Base-by-base conservation (phyloP, 176 grass and related monocot species). In the Coix lacrymajobi region DNA sequence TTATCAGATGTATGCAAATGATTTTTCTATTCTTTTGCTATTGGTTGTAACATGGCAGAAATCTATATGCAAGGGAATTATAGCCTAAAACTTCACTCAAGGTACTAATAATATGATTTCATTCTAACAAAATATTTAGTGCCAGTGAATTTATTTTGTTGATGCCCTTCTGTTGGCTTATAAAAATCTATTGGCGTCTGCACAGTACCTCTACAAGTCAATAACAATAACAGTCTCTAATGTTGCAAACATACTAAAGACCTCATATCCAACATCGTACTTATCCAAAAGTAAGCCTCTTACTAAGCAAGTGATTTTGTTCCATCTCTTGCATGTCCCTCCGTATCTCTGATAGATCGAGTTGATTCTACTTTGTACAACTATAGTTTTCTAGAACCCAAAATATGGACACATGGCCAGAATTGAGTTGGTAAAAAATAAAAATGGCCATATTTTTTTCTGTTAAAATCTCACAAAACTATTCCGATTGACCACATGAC, bases 171-270 rank as follows among this genome's bases (percentile, higher is more conserved):
- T 77, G 20, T 41, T 84, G 82, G 62, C 16, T 10, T 84, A 84
- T 22, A 62, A 76, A 31, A 84, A 41, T 41, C 5, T 62, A 39
- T 33, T 24, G 16, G 82, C 45, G 1, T 84, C 78, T 44, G 78
- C 78, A 65, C 85, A 78, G 10, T 81, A 87, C 62, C 39, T 87
- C 25, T 87, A 78, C 69, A 75, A 34, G 67, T 81, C 85, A 34
- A 16, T 49, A 62, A n/a, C n/a, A n/a, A n/a, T n/a, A n/a, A n/a
- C n/a, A n/a, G n/a, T n/a, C n/a, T n/a, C n/a, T n/a, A n/a, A n/a
- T n/a, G n/a, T n/a, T n/a, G n/a, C n/a, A n/a, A n/a, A n/a, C n/a
- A n/a, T n/a, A n/a, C n/a, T n/a, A n/a, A n/a, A n/a, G n/a, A n/a
- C n/a, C n/a, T n/a, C n/a, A n/a, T n/a, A n/a, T n/a, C n/a, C n/a